Evolutionary conservation across 805 yeast species (phyloP), one percentile per base, ranked within the genome.

Genomic region (Cyberlindnera japonica): DNA sequence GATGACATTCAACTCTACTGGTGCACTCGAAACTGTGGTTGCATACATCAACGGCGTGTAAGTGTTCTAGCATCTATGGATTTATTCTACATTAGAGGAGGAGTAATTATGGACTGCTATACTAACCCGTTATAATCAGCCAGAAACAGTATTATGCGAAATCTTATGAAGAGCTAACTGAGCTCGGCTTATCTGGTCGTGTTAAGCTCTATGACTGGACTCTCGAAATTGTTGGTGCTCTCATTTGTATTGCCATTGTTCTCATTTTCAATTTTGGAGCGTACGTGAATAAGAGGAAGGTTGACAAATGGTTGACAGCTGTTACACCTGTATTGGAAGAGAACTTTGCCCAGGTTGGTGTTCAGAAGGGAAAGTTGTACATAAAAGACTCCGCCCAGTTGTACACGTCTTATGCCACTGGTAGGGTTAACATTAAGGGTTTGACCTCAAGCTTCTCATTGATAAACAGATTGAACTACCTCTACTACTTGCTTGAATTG

Each of bases 261-360:
- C 43, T 67, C 1, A 57, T 77, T 26, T 85, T 73, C 69, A 65
- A 64, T 47, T 37, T 70, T 41, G 98, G 97, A 42, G 71, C 74
- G 29, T 53, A 54, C 28, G 65, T 70, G 58, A 91, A 91, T 66
- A 63, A 68, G 41, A 55, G 63, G 5, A 65, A 71, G 49, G 93
- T 84, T 25, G 65, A 67, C 27, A 65, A 59, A 14, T 73, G 81
- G 63, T 65, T 85, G 42, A 54, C 61, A 13, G 72, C 76, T 5
- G 64, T 79, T 29, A 57, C 69, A 23, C 74, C 72, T 1, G 75
- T 71, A 9, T 69, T 90, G 44, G 67, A 71, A 32, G 72, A 74
- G 28, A 83, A 90, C 59, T 93, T 93, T 59, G 77, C 71, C 54
- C 89, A 83, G 59, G 90, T 83, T 44, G 96, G 96, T 47, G 76